Evolutionary conservation across 2,329 filamentous ascomycete species (phyloP), one percentile per base, ranked within the genome.

Genomic region (Lachnum nothofagi): DNA sequence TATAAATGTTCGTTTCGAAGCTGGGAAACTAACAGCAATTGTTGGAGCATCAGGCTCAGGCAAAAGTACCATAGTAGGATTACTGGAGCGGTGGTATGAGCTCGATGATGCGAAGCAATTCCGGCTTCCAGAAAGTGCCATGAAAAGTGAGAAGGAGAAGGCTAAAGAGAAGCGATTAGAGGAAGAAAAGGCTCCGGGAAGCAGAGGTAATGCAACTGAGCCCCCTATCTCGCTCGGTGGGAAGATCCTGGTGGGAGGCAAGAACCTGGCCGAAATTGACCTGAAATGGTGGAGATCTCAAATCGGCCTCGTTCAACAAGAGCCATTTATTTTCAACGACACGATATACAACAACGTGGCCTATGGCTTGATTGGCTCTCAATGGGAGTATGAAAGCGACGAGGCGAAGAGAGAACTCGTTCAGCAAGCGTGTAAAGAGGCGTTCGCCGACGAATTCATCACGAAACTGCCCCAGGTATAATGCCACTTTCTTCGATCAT

Each of bases 51-150:
- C 82, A 2, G 86, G 86, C 0, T 82, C 78, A 4, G 86, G 86
- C 0, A 91, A 90, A 64, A 86, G 81, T 43, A 90, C 86, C 0
- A 80, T 89, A 22, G 79, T 88, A 0, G 83, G 82, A 0, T 68
- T 90, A 2, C 70, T 89, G 3, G 81, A 89, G 61, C 72, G 84
- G 25, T 89, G 84, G 83, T 89, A 89, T 61, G 78, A 80, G 2
- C 70, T 85, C 1, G 69, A 75, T 29, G 70, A 76, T 5, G 74
- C 80, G 51, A 67, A 75, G 46, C 58, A 72, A 68, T 73, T 3
- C 66, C 74, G 33, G 8, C 46, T 60, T 22, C 60, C 55, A 3
- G 53, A 61, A 33, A 58, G 73, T 73, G 53, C 70, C 72, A 58
- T 70, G 75, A 53, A 70, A 70, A 59, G 65, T 65, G 54, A 72